phyloP scores from a whole-genome alignment of 495 filamentous ascomycete genomes.

The Parathielavia appendiculata region DNA sequence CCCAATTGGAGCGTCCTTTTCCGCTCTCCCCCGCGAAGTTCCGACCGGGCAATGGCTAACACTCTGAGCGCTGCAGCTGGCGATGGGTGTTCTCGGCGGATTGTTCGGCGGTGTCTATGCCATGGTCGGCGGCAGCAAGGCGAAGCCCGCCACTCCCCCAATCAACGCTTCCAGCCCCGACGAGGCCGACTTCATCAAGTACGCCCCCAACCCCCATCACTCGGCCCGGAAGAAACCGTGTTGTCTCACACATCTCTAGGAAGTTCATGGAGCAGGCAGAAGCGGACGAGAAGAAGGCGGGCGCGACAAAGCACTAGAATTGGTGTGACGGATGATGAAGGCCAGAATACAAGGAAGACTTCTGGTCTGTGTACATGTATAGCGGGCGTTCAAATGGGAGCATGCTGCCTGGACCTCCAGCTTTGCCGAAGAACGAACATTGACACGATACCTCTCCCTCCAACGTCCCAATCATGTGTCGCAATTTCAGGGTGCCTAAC shows the following conservation, averaged over 20 bases:
- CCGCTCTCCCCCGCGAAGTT: neutral
- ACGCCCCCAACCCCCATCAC: conserved; percentile 33
- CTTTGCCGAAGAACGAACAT: neutral
- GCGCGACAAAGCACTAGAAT: conserved; percentile 19
- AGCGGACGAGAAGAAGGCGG: conserved; percentile 57
- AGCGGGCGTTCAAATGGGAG: conserved; percentile 21
- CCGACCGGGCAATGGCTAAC: conserved; percentile 25
- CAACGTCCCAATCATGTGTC: neutral
- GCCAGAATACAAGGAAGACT: conserved; percentile 4
- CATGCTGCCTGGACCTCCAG: conserved; percentile 11
- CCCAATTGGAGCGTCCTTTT: conserved; percentile 1
- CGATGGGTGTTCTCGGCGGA: conserved; percentile 73
- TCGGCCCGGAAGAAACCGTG: too few species aligned
- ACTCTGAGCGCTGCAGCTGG: conserved; percentile 55
- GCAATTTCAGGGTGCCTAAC: neutral
- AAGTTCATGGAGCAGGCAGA: conserved; percentile 75
- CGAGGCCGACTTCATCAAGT: conserved; percentile 98
- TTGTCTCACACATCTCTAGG: conserved; percentile 46
- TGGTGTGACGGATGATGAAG: conserved; percentile 4
- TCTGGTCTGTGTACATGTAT: conserved; percentile 30
- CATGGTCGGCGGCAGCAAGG: conserved; percentile 58
- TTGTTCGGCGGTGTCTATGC: conserved; percentile 54
- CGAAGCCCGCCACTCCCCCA: conserved; percentile 56
- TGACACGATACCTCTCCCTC: neutral
- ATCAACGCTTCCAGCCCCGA: conserved; percentile 86